phyloP scores from a whole-genome alignment of 768 basidiomycete species.

The Naganishia vishniacii region DNA sequence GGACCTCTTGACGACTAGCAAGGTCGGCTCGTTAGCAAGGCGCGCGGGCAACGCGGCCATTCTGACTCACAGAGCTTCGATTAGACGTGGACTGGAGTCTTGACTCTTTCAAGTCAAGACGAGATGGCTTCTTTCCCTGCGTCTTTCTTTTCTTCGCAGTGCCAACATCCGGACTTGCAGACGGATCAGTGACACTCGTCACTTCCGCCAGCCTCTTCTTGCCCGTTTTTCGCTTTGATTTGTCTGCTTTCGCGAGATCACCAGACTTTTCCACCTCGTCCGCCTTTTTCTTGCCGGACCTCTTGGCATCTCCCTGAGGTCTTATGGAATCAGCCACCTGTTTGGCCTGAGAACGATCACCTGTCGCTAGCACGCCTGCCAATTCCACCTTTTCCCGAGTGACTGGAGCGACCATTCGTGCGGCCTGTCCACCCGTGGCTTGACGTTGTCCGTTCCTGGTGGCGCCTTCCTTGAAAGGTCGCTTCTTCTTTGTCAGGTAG shows the following conservation, averaged over 20 bases:
- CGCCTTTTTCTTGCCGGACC: background rate
- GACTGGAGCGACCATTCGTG: conserved; percentile 11
- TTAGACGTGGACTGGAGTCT: background rate
- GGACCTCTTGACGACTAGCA: conserved; percentile 13
- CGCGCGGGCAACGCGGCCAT: too few relatives aligned
- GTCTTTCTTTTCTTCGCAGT: conserved; percentile 3
- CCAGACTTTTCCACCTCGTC: conserved; percentile 12
- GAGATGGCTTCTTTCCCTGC: background rate
- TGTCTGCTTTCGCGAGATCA: background rate
- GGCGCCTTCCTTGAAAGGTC: conserved; percentile 23
- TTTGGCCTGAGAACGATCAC: conserved; percentile 2
- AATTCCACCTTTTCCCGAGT: conserved; percentile 11
- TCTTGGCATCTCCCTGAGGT: conserved; percentile 1
- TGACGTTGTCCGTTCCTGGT: conserved; percentile 7
- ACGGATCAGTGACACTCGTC: background rate
- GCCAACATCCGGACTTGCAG: background rate
- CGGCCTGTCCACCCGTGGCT: conserved; percentile 15
- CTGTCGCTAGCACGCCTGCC: conserved; percentile 6
- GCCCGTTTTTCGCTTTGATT: background rate
- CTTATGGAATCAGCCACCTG: conserved; percentile 10
- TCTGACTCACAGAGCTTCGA: conserved; percentile 9
- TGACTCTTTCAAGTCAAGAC: background rate
- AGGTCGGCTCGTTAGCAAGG: too few relatives aligned
- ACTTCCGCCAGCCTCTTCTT: conserved; percentile 3
- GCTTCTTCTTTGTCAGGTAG: conserved; percentile 77